Base-by-base conservation (phyloP, 495 filamentous ascomycete species). In the Neurospora sp. region DNA sequence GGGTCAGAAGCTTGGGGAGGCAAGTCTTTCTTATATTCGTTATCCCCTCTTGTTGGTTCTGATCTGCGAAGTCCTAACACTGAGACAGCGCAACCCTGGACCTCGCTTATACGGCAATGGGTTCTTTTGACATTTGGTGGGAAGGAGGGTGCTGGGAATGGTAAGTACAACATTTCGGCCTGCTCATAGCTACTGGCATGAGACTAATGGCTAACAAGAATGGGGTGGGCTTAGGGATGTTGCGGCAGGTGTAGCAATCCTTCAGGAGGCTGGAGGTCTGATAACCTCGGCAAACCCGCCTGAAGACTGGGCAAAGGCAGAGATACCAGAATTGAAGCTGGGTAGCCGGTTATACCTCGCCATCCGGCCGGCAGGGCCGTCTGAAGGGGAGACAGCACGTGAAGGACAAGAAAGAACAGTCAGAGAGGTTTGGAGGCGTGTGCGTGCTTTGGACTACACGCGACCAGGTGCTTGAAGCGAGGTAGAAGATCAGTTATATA, bases 101-200 rank as follows among this genome's bases (percentile, higher is more conserved):
- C 76, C 82, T 93, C 16, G 93, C 91, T 59, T 87, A 85, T 39
- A 89, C 94, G 61, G 93, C 93, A 20, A 84, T 85, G 22, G 93
- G 93, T 1, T 83, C 85, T 12, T 76, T 95, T 72, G 93, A 96
- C 82, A 80, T 92, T 40, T 94, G 93, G 78, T 95, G 93, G 93
- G 93, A 95, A 75, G 91, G 89, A 2, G 93, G 93, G 8, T 93
- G 91, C 75, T 95, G 91, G 92, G 91, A 90, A 69, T 94, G 92
- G 81, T 81, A 74, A 69, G 78, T 69, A 71, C 48, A 41, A 14
- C 17, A 38, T 8, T 20, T 37, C n/a, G 0, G 20, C 14, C 37
- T 1, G 17, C 16, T 31, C 27, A 48, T 37, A 6, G 20, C 17
- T 70, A 22, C 0, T 17, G 31, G 38, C 12, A 20, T 17, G 22